These are phyloP conservation scores for Aspergillus sp. DNA, from an alignment of 2,329 filamentous ascomycete species.

Conservation along the genomic window DNA sequence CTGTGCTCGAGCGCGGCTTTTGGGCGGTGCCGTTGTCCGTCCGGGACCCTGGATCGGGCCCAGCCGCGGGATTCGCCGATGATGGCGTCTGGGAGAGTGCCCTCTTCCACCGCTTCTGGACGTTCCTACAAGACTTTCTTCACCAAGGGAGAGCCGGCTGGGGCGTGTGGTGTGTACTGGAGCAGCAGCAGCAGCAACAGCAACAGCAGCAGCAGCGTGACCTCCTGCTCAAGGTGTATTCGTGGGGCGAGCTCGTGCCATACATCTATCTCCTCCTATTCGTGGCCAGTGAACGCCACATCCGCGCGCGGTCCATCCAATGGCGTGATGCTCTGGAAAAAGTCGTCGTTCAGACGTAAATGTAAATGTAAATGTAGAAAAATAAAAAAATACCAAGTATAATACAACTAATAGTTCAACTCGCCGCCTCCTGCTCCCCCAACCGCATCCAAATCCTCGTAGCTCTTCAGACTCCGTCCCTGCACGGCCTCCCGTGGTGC, in stretches of 20 bases:
- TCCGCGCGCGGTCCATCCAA: conserved; percentile 49
- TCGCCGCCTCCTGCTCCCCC: conserved; percentile 67
- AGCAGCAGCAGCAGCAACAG: conserved; percentile 4
- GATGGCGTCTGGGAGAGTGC: conserved; percentile 22
- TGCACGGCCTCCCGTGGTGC: conserved; percentile 87
- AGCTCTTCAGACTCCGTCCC: conserved; percentile 87
- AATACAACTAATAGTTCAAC: conserved; percentile 65
- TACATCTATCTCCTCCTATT: conserved; percentile 71
- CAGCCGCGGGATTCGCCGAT: not conserved
- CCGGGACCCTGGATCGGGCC: too few relatives aligned
- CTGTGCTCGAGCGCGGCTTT: conserved; percentile 63
- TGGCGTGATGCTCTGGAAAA: conserved; percentile 61
- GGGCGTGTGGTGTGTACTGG: conserved; percentile 37
- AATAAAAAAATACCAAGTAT: not conserved
- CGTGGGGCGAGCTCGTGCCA: conserved; percentile 65
- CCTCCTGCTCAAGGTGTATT: conserved; percentile 56
- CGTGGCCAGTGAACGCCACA: conserved; percentile 56
- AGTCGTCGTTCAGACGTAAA: conserved; percentile 46
- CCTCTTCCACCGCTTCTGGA: conserved; percentile 36
- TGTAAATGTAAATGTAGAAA: not conserved
- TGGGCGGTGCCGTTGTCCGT: conserved; percentile 55
- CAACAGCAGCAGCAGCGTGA: too few relatives aligned
- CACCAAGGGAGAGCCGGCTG: conserved; percentile 36
- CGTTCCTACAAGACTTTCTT: conserved; percentile 32
- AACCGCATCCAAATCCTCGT: conserved; percentile 90